Evolutionary conservation across 208 protist species (phyloP), one percentile per base, ranked within the genome.

Genomic region (Endotrypanum monterogeii): DNA sequence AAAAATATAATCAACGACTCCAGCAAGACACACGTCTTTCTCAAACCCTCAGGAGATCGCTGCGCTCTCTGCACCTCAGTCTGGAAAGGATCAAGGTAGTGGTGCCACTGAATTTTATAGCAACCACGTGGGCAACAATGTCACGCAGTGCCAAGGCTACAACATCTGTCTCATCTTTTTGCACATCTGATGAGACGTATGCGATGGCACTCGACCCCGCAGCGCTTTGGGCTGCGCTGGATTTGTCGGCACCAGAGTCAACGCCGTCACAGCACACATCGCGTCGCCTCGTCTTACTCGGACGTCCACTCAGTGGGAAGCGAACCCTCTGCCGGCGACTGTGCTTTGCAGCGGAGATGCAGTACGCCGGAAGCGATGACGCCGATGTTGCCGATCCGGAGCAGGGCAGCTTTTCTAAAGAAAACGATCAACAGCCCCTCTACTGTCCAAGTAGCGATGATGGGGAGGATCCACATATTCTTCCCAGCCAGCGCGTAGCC

Each of bases 251-350:
- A 0, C 84, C 81, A 3, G 86, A 87, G 69, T 72, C 68, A 32
- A 50, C 76, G 62, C 69, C 79, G 28, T 82, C 84, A n/a, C 82
- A 87, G 73, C 74, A 87, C 71, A 48, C 67, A 16, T 72, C 73
- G 35, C 75, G 77, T 28, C 84, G 90, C 16, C 83, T 97, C 11
- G 78, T 97, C 9, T 63, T 97, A 50, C 63, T 97, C 14, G 93
- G 93, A 12, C 78, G 88, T 18, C 83, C 88, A 12, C 71, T 87
- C 14, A 89, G 84, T 56, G 93, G 93, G 0, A 97, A 97, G 74
- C 85, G 93, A 6, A 91, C 90, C 46, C 73, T 95, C 46, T 87
- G 86, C 61, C 83, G 78, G 18, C 83, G 83, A 4, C 81, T 97
- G 3, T 85, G 87, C 58, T 80, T 81, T 7, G 93, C 93, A 3